A percentile compares a stretch with the other conserved stretches of the same genome.
Conservation (phyloP, 2,329 filamentous ascomycete genomes). For the Fusarium robinianum region DNA sequence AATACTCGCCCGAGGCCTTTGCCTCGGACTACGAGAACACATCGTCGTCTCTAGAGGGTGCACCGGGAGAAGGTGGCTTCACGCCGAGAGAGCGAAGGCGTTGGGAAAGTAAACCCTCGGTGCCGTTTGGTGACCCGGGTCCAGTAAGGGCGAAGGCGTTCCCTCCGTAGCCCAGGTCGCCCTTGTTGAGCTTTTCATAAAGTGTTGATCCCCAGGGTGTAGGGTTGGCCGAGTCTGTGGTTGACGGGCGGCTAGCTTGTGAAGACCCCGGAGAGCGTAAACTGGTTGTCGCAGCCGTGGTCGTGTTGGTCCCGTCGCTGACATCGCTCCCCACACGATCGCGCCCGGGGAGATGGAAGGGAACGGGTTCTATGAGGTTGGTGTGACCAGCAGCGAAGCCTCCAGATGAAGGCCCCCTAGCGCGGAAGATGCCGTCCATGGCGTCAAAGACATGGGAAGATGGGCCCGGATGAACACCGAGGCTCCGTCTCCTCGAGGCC, state of each 20-base stretch:
- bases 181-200: conserved; percentile 72
- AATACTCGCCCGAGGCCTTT: too few species aligned
- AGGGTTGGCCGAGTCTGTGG: conserved; percentile 41
- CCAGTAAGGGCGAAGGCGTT: conserved; percentile 51
- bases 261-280: conserved; percentile 37
- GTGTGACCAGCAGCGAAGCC: conserved; percentile 39
- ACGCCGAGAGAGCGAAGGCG: conserved; percentile 67
- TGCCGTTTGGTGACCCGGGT: conserved; percentile 44
- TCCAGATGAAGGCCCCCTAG: conserved; percentile 17
- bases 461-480: conserved; percentile 50
- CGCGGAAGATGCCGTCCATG: conserved; percentile 37
- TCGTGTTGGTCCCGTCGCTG: conserved; percentile 37
- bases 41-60: conserved; percentile 1
- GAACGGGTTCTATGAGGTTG: conserved; percentile 54
- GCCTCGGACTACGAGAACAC: conserved; percentile 11
- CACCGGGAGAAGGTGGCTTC: conserved; percentile 33
- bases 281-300: conserved; percentile 27
- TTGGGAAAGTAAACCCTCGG: conserved; percentile 72
- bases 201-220: conserved; percentile 40
- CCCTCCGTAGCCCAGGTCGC: conserved; percentile 66
- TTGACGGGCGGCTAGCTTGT: conserved; percentile 42
- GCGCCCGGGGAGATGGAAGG: conserved; percentile 49
- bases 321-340: conserved; percentile 41
- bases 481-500: conserved; percentile 61
- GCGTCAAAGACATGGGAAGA: conserved; percentile 42